A percentile compares a stretch with the other conserved stretches of the same genome.
Evolutionary conservation across 345 rosid species (phyloP).

Genomic region (Erysimum cheiranthoides): DNA sequence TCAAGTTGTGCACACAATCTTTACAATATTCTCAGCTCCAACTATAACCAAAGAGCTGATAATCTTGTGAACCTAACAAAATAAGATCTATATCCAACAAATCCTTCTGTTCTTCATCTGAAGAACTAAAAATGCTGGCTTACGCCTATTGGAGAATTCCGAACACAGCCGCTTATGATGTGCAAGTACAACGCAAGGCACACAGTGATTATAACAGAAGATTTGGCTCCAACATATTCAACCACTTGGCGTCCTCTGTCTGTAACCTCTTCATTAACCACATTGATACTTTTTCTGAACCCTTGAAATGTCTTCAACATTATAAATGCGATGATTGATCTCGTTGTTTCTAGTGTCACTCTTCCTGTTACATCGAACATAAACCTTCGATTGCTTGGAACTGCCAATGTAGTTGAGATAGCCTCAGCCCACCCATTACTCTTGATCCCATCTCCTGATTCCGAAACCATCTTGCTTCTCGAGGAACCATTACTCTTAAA

Average conservation of each 20-base stretch:
- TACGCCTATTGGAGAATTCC: slow-evolving; percentile 38
- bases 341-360: slow-evolving; percentile 76
- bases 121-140: slow-evolving; percentile 39
- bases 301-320: slow-evolving; percentile 69
- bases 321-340: slow-evolving; percentile 64
- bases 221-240: slow-evolving; percentile 70
- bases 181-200: slow-evolving; percentile 85
- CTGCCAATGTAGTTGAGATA: slow-evolving; percentile 66
- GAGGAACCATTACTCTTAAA: slow-evolving; percentile 29
- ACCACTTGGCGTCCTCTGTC: slow-evolving; percentile 71
- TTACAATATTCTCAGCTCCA: slow-evolving; percentile 36
- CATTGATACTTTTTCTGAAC: slow-evolving; percentile 54
- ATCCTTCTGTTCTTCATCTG: neutral
- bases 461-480: slow-evolving; percentile 36
- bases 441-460: slow-evolving; percentile 41
- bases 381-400: slow-evolving; percentile 77
- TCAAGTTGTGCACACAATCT: slow-evolving; percentile 35
- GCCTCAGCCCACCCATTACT: slow-evolving; percentile 58
- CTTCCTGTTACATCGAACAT: slow-evolving; percentile 93
- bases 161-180: slow-evolving; percentile 42
- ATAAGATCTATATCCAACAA: slow-evolving; percentile 26
- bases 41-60: slow-evolving; percentile 40
- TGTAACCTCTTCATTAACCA: slow-evolving; percentile 62
- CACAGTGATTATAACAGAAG: slow-evolving; percentile 72
- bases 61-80: slow-evolving; percentile 38